Evolutionary conservation across 2,329 filamentous ascomycete genomes (phyloP).

Genomic region (Coleophoma cylindrospora): DNA sequence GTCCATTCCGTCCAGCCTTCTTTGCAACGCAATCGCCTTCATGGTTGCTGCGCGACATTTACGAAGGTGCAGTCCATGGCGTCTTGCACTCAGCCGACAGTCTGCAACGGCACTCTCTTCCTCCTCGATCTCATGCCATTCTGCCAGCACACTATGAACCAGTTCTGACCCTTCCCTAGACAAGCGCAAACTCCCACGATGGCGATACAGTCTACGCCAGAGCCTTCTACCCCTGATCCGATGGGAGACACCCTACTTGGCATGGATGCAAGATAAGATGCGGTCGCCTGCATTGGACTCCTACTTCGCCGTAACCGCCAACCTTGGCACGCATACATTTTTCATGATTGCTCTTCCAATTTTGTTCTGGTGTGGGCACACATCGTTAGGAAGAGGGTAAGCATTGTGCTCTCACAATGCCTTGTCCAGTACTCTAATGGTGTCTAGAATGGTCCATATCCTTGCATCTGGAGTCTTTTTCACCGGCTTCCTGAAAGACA

Average conservation of each 20-base stretch:
- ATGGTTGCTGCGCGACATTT: not conserved
- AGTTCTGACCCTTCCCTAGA: constrained; percentile 46
- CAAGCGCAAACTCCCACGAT: constrained; percentile 74
- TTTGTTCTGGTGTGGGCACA: constrained; percentile 93
- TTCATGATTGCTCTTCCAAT: constrained; percentile 96
- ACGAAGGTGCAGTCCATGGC: no score
- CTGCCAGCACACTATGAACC: not conserved
- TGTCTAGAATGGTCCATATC: constrained; percentile 62
- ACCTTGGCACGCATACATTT: constrained; percentile 95
- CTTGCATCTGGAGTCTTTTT: constrained; percentile 76
- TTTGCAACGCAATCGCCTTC: not conserved
- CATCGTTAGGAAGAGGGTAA: constrained; percentile 80
- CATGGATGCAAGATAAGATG: constrained; percentile 73
- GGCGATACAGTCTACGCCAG: constrained; percentile 84
- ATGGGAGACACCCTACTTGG: constrained; percentile 93
- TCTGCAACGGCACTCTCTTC: not conserved
- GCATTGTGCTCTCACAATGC: constrained; percentile 27
- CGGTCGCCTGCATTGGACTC: constrained; percentile 84
- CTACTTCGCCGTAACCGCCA: constrained; percentile 95
- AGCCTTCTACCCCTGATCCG: constrained; percentile 79
- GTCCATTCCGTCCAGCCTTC: not conserved
- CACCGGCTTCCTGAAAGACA: constrained; percentile 91
- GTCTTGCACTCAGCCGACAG: no score
- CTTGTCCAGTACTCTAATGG: constrained; percentile 12
- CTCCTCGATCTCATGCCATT: not conserved